A percentile compares a stretch with the other conserved stretches of the same genome.
These are phyloP conservation scores for Sugiyamaella sp. DNA, from an alignment of 1,139 yeast species.

Conservation along the genomic window DNA sequence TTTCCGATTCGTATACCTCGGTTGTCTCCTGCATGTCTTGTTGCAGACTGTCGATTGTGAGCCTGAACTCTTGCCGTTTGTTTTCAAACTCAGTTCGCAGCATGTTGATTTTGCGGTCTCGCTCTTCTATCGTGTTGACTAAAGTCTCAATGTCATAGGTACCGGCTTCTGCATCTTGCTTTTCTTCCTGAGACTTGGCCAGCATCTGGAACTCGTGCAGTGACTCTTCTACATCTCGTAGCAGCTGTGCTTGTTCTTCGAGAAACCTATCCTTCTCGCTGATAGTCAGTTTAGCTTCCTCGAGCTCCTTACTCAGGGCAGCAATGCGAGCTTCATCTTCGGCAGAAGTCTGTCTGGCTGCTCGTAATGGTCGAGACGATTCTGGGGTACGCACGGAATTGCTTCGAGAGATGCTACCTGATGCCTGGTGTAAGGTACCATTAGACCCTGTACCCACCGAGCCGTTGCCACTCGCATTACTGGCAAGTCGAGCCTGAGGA, in stretches of 20 bases:
- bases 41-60: conserved; percentile 38
- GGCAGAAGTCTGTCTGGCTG: conserved; percentile 10
- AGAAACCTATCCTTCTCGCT: conserved; percentile 35
- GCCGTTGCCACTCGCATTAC: background rate
- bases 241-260: conserved; percentile 35
- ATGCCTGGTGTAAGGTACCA: background rate
- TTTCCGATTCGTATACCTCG: conserved; percentile 34
- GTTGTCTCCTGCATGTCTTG: conserved; percentile 38
- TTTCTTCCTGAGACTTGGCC: conserved; percentile 25
- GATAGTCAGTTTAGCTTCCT: conserved; percentile 25
- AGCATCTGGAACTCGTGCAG: conserved; percentile 39
- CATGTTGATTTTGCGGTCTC: conserved; percentile 35
- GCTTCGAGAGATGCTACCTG: background rate
- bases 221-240: conserved; percentile 38
- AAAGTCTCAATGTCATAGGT: conserved; percentile 31
- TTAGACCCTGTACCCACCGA: background rate
- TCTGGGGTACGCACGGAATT: conserved; percentile 1
- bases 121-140: conserved; percentile 32
- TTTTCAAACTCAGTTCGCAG: conserved; percentile 38
- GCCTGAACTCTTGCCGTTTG: conserved; percentile 42
- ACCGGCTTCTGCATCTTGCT: conserved; percentile 21
- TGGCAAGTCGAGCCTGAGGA: conserved; percentile 7
- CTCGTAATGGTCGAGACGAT: conserved; percentile 3
- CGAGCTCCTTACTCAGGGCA: conserved; percentile 28
- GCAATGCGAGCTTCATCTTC: conserved; percentile 23